These are phyloP conservation scores for Corymbia calophylla DNA, from an alignment of 441 rosid genomes.

Conservation along the genomic window DNA sequence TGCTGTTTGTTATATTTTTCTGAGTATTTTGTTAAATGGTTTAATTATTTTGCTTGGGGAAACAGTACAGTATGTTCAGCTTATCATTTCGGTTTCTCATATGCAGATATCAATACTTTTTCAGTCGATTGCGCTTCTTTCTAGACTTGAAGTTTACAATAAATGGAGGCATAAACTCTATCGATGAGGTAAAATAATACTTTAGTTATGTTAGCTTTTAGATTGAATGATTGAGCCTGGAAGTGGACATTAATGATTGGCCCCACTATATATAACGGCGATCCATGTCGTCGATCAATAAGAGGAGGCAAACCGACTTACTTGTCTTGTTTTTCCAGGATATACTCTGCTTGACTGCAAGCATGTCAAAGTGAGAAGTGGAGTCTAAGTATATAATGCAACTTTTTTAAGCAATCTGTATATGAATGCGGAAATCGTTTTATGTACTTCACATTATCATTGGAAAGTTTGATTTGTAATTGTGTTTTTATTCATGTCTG, in stretches of 20 bases:
- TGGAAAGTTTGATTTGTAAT: neutral
- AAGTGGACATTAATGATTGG: neutral
- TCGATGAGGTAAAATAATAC: too few relatives aligned
- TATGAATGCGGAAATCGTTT: neutral
- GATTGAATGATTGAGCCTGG: neutral
- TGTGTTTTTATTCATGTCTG: neutral
- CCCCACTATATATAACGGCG: neutral
- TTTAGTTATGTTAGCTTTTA: too few relatives aligned
- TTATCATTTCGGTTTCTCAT: conserved; percentile 1
- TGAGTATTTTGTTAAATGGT: neutral
- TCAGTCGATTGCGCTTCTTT: conserved; percentile 19
- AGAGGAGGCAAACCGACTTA: neutral
- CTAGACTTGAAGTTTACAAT: too few relatives aligned
- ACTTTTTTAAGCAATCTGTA: neutral
- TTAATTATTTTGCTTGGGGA: neutral
- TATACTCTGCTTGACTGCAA: neutral
- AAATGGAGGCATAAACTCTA: too few relatives aligned
- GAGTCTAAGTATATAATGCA: neutral
- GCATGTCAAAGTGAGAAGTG: neutral
- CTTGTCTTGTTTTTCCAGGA: neutral
- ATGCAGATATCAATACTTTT: conserved; percentile 84
- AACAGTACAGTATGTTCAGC: neutral
- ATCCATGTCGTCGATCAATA: neutral
- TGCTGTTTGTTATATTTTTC: too few relatives aligned
- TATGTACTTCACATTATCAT: neutral